Conservation (phyloP, 2,329 filamentous ascomycete genomes). For the Malbranchea cinnamomea region DNA sequence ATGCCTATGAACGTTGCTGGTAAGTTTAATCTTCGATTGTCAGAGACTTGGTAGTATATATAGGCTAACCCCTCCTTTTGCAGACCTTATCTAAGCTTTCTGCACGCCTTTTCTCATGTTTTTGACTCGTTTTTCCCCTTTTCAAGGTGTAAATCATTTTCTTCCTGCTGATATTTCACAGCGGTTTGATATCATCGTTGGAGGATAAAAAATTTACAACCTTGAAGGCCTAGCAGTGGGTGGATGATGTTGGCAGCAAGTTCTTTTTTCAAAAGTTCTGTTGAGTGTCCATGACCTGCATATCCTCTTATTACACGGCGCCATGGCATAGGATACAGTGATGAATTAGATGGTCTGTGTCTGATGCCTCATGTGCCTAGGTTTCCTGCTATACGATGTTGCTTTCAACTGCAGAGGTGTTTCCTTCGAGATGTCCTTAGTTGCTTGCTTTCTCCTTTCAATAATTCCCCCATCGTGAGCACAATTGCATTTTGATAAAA, state of each 20-base stretch:
- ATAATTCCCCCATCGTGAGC: too few relatives aligned
- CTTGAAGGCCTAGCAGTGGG: constrained; percentile 8
- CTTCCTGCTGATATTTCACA: constrained; percentile 3
- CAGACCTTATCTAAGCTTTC: constrained; percentile 30
- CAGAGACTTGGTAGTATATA: constrained; percentile 9
- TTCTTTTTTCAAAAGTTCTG: constrained; percentile 10
- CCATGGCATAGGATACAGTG: constrained; percentile 6
- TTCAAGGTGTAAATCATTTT: constrained; percentile 2
- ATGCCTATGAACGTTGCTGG: constrained; percentile 89
- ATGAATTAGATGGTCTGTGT: too few relatives aligned
- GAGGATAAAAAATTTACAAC: too few relatives aligned
- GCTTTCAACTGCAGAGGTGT: constrained; percentile 7
- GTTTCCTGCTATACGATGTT: constrained; percentile 5
- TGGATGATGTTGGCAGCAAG: constrained; percentile 9
- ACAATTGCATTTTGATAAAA: too few relatives aligned
- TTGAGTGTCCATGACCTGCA: constrained; percentile 5
- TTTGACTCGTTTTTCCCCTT: constrained; percentile 2
- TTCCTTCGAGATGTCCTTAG: constrained; percentile 5
- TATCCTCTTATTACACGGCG: constrained; percentile 5
- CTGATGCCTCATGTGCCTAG: constrained; percentile 4
- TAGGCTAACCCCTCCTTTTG: constrained; percentile 3
- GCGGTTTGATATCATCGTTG: constrained; percentile 5
- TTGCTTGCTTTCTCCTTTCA: constrained; percentile 3
- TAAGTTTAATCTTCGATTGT: constrained; percentile 28
- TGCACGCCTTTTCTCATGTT: constrained; percentile 2